Evolutionary conservation across 2,329 filamentous ascomycete species (phyloP).

Genomic region (Scedosporium boydii): DNA sequence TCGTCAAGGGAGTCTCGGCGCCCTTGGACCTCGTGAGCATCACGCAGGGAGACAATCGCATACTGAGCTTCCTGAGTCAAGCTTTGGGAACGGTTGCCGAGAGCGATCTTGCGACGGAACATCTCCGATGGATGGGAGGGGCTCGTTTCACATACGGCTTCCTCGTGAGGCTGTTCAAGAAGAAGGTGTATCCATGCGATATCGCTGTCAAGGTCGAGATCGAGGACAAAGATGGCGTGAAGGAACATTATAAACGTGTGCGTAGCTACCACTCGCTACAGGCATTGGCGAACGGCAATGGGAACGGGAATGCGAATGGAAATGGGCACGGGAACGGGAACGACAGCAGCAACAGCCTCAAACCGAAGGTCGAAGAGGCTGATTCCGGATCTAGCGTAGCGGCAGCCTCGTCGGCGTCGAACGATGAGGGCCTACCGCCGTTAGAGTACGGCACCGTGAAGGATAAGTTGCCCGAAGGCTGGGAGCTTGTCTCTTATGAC

Average conservation of each 20-base stretch:
- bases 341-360: constrained; percentile 10
- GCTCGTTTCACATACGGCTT: constrained; percentile 80
- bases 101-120: constrained; percentile 78
- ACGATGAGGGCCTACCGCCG: constrained; percentile 52
- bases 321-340: background rate
- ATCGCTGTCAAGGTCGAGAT: constrained; percentile 77
- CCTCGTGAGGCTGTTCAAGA: constrained; percentile 63
- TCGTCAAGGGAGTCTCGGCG: constrained; percentile 81
- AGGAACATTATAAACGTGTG: constrained; percentile 56
- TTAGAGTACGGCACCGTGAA: constrained; percentile 72
- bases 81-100: constrained; percentile 85
- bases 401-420: constrained; percentile 8
- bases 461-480: constrained; percentile 66
- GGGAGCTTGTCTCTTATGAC: constrained; percentile 64
- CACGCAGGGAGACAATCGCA: constrained; percentile 67
- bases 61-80: constrained; percentile 84
- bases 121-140: constrained; percentile 87
- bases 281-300: constrained; percentile 8
- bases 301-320: constrained; percentile 14
- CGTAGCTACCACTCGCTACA: constrained; percentile 6
- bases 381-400: constrained; percentile 10
- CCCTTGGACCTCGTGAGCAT: constrained; percentile 80
- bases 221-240: constrained; percentile 64
- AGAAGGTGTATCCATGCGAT: constrained; percentile 80
- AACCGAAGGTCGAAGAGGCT: background rate